These are phyloP conservation scores for Heritiera fomes DNA, from an alignment of 345 rosid genomes.

Conservation along the genomic window DNA sequence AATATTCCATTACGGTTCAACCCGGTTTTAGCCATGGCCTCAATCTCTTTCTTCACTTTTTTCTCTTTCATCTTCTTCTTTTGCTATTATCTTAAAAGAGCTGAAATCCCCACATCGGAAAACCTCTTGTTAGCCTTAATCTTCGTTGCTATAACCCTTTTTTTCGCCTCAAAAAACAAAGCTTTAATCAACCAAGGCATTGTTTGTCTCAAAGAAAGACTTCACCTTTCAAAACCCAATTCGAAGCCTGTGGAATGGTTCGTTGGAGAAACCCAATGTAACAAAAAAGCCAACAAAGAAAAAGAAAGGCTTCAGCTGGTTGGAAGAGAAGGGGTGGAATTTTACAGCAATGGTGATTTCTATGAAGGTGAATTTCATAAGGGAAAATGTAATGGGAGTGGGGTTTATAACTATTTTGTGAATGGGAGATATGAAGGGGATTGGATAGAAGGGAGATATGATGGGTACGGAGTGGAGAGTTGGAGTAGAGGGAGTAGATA, in stretches of 20 bases:
- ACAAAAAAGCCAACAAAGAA: constrained; percentile 17
- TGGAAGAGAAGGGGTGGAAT: constrained; percentile 76
- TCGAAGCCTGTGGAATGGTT: constrained; percentile 75
- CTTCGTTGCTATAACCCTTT: constrained; percentile 75
- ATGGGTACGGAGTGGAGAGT: constrained; percentile 88
- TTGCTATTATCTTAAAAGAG: constrained; percentile 55
- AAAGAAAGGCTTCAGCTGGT: constrained; percentile 26
- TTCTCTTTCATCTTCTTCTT: constrained; percentile 48
- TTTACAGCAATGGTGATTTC: constrained; percentile 83
- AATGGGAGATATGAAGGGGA: constrained; percentile 94
- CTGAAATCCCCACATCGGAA: constrained; percentile 72
- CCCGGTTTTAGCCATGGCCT: constrained; percentile 57
- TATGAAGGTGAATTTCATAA: constrained; percentile 91
- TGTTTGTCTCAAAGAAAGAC: constrained; percentile 44
- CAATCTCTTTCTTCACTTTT: constrained; percentile 48
- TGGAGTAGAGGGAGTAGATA: constrained; percentile 96
- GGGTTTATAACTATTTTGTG: constrained; percentile 73
- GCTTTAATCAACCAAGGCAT: constrained; percentile 54
- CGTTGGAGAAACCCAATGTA: constrained; percentile 50
- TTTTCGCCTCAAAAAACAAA: constrained; percentile 76
- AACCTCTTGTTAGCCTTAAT: constrained; percentile 67
- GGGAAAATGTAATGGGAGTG: constrained; percentile 89
- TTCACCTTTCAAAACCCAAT: constrained; percentile 41
- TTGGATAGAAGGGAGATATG: constrained; percentile 89
- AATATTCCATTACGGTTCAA: constrained; percentile 53